Evolutionary conservation across 257 asterid species (phyloP), one percentile per base, ranked within the genome.

Genomic region (Gentiana straminea): DNA sequence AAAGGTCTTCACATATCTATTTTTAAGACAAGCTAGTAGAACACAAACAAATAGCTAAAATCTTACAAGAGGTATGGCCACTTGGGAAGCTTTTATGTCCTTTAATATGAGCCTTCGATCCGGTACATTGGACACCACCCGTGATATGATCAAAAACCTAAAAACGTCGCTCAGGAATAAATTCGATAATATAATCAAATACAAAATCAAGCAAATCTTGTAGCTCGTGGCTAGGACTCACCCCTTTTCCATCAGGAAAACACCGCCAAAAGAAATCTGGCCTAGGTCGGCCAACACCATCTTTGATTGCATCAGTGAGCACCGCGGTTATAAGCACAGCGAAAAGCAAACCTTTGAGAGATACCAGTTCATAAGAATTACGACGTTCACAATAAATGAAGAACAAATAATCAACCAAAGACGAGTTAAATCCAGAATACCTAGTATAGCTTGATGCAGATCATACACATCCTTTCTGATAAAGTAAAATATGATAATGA

Each of bases 201-300:
- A 36, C 33, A 13, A 32, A 3, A 51, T 41, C 41, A 39, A 52
- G 57, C 24, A 41, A 41, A 41, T 5, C 46, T 5, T 10, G 9
- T 41, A 41, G 8, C 8, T 41, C 46, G 8, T 36, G 11, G 37
- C 8, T 41, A 13, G 36, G 32, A 35, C 63, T 55, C 38, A 90
- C 97, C 83, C 71, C 78, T 71, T 67, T 76, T 57, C 97, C 97
- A 71, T 90, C 84, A 71, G 97, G 97, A 67, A 90, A 90, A 79
- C 97, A 86, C 46, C 97, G 93, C 97, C 97, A 90, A 41, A 84
- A 90, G 81, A 90, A 90, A 66, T 90, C 97, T 3, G 97, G 97
- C 41, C 97, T 94, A 75, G 96, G 97, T 51, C 97, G 83, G 58
- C 97, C 97, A 74, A 90, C 97, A 49, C 94, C 97, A 79, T 86